Base-by-base conservation (phyloP, 2,329 filamentous ascomycete genomes). In the Endocalyx cinctus region DNA sequence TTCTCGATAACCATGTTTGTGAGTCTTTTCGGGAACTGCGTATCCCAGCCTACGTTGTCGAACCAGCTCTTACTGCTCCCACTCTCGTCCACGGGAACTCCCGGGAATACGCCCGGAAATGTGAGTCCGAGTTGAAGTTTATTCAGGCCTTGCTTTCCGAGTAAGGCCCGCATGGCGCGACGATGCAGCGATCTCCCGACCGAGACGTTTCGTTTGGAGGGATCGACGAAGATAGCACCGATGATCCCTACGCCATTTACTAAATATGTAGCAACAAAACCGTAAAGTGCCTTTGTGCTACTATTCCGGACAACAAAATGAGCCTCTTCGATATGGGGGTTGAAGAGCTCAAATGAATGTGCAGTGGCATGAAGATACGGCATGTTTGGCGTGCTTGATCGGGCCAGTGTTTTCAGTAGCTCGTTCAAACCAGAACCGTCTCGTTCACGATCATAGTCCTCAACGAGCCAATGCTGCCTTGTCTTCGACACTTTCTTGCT, bases 291-390 rank as follows among this genome's bases (percentile, higher is more conserved):
- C 42, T 87, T 83, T 0, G 89, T 97, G 57, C 85, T 94, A 63
- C 86, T 94, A 56, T 96, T 97, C 14, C 89, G 78, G 19, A 97
- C 89, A 7, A 96, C 88, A 52, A 90, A 94, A 57, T 97, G 89
- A 1, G 80, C 69, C 59, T 95, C 87, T 35, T 85, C 77, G 17
- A 94, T 73, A 28, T 81, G 75, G 1, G 76, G 67, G 46, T 80
- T 79, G 43, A 72, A 76, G 3, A 95, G 65, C 37, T 88, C 75
- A 55, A 97, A 94, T 1, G 84, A 84, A 29, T 75, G 75, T 1
- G 87, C 81, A 2, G 72, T 81, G 4, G 84, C 79, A 22, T 79
- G 77, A 5, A 94, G 62, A 51, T 88, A 87, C 15, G 77, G 76
- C 27, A 87, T 71, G 20, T 76, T 78, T 1, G 81, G 79, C 1